Conservation (phyloP, 306 rosid species). For the Vachellia collinsii region DNA sequence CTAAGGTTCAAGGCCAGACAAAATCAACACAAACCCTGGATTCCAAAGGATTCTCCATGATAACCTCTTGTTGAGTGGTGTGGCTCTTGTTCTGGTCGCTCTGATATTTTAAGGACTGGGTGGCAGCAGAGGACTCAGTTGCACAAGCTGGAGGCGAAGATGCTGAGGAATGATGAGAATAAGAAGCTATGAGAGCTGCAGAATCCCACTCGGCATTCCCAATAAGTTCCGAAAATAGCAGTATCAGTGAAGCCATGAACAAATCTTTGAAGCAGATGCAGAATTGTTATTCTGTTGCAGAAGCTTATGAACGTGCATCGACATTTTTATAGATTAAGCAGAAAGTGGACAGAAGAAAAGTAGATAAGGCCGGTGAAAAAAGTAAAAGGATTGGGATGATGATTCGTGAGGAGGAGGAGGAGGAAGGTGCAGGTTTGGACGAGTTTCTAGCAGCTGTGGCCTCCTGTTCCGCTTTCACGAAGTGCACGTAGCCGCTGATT, state of each 20-base stretch:
- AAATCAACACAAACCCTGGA: conserved; percentile 45
- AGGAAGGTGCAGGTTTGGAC: not conserved
- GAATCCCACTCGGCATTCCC: conserved; percentile 34
- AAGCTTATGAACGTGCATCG: not conserved
- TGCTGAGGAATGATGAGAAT: not conserved
- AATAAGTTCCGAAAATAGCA: conserved; percentile 43
- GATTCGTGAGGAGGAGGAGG: not conserved
- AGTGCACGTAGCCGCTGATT: conserved; percentile 25
- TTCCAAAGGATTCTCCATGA: conserved; percentile 35
- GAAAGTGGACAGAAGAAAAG: not conserved
- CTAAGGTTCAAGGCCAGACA: conserved; percentile 39
- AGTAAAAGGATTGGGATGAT: not conserved
- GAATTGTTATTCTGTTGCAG: not conserved
- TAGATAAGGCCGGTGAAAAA: not conserved
- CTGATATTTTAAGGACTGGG: conserved; percentile 9
- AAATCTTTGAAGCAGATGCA: not conserved
- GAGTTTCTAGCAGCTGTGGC: not conserved
- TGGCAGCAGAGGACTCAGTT: not conserved
- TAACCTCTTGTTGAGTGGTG: not conserved
- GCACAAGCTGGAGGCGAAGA: not conserved
- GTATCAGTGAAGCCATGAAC: conserved; percentile 49
- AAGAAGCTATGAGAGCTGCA: conserved; percentile 43
- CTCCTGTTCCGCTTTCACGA: not conserved
- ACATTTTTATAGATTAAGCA: not conserved
- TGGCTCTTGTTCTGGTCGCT: not conserved